A percentile compares a stretch with the other conserved stretches of the same genome.
phyloP scores from a whole-genome alignment of 2,329 filamentous ascomycete species.

The Aureobasidium sp. region DNA sequence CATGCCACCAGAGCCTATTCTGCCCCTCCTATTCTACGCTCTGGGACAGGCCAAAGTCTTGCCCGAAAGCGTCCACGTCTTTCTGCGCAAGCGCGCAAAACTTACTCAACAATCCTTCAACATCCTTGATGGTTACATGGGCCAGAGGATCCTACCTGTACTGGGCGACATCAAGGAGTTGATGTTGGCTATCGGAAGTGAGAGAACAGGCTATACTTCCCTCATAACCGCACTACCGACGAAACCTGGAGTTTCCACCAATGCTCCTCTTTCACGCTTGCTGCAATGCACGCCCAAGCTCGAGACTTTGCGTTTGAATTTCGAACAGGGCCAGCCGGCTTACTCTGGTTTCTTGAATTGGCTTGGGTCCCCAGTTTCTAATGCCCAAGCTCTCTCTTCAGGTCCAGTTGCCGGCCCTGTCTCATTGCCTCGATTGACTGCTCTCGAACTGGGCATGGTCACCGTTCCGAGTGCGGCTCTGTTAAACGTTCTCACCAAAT shows the following conservation, averaged over 20 bases:
- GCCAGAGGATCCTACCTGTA: conserved; percentile 14
- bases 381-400: neutral
- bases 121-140: conserved; percentile 15
- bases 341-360: conserved; percentile 3
- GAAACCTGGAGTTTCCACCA: neutral
- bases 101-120: conserved; percentile 16
- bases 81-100: conserved; percentile 19
- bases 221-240: neutral
- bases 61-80: conserved; percentile 22
- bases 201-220: neutral
- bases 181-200: conserved; percentile 18
- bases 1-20: conserved; percentile 11
- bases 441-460: conserved; percentile 21
- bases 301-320: conserved; percentile 23
- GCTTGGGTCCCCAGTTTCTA: neutral
- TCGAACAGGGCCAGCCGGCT: conserved; percentile 13
- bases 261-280: conserved; percentile 17
- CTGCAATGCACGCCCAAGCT: conserved; percentile 20
- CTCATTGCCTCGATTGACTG: conserved; percentile 14
- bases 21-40: conserved; percentile 22
- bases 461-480: conserved; percentile 11
- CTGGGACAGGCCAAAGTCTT: conserved; percentile 18
- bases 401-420: conserved; percentile 12
- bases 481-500: conserved; percentile 20
- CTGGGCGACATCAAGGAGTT: conserved; percentile 19